Evolutionary conservation across 108 stramenopile species (phyloP).

Genomic region (Fragilaria radians): DNA sequence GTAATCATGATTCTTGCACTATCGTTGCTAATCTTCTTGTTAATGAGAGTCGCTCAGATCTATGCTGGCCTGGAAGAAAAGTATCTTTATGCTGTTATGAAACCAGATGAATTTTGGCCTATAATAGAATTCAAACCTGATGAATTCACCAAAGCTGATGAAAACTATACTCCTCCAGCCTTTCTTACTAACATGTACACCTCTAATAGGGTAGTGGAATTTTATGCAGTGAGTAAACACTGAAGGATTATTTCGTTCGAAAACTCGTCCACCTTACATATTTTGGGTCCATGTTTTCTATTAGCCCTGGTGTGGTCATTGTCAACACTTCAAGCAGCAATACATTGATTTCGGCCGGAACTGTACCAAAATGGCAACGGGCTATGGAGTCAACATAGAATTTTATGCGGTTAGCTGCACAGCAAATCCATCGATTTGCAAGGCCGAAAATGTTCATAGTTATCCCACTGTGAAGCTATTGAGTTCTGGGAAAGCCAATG

Average conservation of each 20-base stretch:
- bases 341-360: slow-evolving; percentile 49
- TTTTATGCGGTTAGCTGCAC: slow-evolving; percentile 76
- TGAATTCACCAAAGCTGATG: neutral
- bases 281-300: slow-evolving; percentile 1
- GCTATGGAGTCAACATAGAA: slow-evolving; percentile 21
- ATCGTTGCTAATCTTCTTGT: too few species aligned
- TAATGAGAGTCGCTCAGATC: too few species aligned
- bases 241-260: neutral
- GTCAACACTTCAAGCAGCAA: slow-evolving; percentile 25
- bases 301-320: slow-evolving; percentile 18
- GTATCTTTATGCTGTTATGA: neutral
- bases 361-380: slow-evolving; percentile 14
- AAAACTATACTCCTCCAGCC: neutral
- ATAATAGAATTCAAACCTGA: neutral
- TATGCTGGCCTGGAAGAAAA: too few species aligned
- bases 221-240: slow-evolving; percentile 39
- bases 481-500: slow-evolving; percentile 31
- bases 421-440: slow-evolving; percentile 48
- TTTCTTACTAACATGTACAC: neutral
- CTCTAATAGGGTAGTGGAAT: slow-evolving; percentile 32
- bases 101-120: neutral
- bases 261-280: neutral
- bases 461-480: slow-evolving; percentile 49
- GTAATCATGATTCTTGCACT: too few species aligned
- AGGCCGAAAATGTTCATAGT: slow-evolving; percentile 27